These are phyloP conservation scores for Penicillium italicum DNA, from an alignment of 2,329 filamentous ascomycete species.

Conservation along the genomic window DNA sequence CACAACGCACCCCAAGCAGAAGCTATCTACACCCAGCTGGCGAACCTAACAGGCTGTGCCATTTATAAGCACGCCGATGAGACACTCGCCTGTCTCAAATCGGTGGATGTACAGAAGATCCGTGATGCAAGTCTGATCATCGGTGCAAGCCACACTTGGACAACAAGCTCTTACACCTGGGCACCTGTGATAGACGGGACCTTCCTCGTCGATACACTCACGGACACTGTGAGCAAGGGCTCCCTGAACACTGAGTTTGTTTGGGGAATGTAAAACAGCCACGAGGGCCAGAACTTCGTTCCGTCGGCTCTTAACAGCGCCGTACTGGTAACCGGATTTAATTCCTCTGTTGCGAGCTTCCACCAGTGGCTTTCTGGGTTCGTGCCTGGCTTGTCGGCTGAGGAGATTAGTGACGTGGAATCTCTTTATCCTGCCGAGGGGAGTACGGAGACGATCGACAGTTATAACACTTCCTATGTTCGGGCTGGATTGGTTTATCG, in stretches of 20 bases:
- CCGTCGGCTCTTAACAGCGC: slow-evolving; percentile 47
- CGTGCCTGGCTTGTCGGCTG: slow-evolving; percentile 47
- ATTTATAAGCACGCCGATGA: slow-evolving; percentile 23
- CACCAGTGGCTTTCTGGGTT: slow-evolving; percentile 53
- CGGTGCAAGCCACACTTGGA: slow-evolving; percentile 50
- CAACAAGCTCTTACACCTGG: slow-evolving; percentile 57
- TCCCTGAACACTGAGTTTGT: slow-evolving; percentile 47
- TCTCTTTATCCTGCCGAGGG: slow-evolving; percentile 47
- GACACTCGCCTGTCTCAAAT: slow-evolving; percentile 56
- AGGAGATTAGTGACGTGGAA: slow-evolving; percentile 42
- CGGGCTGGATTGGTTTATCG: slow-evolving; percentile 57
- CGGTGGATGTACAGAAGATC: slow-evolving; percentile 51
- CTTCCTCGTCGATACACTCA: slow-evolving; percentile 52
- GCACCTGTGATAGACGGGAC: slow-evolving; percentile 57
- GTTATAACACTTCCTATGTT: slow-evolving; percentile 51
- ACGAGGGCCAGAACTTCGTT: slow-evolving; percentile 62
- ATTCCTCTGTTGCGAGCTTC: slow-evolving; percentile 50
- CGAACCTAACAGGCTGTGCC: slow-evolving; percentile 48
- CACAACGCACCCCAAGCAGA: slow-evolving; percentile 53
- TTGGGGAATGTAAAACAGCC: slow-evolving; percentile 59
- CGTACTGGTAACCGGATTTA: slow-evolving; percentile 44
- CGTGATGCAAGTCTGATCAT: slow-evolving; percentile 52
- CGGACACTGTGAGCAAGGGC: slow-evolving; percentile 38
- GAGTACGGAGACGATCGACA: slow-evolving; percentile 45
- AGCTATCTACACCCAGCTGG: slow-evolving; percentile 48